phyloP scores from a whole-genome alignment of 129 eudicot species.

The Helianthus tuberosus region DNA sequence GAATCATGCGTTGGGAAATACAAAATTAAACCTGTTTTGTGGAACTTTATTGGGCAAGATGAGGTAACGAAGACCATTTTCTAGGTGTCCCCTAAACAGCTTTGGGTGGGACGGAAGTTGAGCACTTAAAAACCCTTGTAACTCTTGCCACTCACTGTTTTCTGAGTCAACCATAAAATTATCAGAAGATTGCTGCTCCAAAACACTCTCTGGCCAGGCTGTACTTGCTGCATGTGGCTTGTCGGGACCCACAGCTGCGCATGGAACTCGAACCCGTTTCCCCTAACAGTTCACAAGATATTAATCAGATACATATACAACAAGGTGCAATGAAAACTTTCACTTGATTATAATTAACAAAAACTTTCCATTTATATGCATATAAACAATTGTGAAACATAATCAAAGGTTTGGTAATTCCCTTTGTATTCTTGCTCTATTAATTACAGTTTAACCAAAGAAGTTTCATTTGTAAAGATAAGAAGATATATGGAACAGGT shows the following conservation, averaged over 20 bases:
- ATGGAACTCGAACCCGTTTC: slow-evolving; percentile 52
- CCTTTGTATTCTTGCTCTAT: background rate
- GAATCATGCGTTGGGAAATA: background rate
- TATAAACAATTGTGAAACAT: slow-evolving; percentile 1
- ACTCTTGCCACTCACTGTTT: slow-evolving; percentile 46
- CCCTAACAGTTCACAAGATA: slow-evolving; percentile 35
- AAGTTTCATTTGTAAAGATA: background rate
- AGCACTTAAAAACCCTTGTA: slow-evolving; percentile 66
- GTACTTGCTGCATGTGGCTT: slow-evolving; percentile 99
- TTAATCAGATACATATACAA: slow-evolving; percentile 18
- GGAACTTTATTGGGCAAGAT: slow-evolving; percentile 98
- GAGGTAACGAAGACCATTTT: slow-evolving; percentile 92
- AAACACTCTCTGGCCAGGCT: slow-evolving; percentile 82
- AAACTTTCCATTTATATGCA: background rate
- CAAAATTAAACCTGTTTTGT: slow-evolving; percentile 67
- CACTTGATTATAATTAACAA: slow-evolving; percentile 8
- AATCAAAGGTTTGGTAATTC: background rate
- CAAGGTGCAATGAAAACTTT: background rate
- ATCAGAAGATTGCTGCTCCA: slow-evolving; percentile 70
- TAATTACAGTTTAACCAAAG: background rate
- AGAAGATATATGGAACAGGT: background rate
- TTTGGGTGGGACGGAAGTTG: slow-evolving; percentile 96
- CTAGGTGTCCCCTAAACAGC: slow-evolving; percentile 77
- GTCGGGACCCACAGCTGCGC: slow-evolving; percentile 93
- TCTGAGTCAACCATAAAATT: slow-evolving; percentile 48